phyloP scores from a whole-genome alignment of 345 rosid species.

The Limnanthes douglasii region DNA sequence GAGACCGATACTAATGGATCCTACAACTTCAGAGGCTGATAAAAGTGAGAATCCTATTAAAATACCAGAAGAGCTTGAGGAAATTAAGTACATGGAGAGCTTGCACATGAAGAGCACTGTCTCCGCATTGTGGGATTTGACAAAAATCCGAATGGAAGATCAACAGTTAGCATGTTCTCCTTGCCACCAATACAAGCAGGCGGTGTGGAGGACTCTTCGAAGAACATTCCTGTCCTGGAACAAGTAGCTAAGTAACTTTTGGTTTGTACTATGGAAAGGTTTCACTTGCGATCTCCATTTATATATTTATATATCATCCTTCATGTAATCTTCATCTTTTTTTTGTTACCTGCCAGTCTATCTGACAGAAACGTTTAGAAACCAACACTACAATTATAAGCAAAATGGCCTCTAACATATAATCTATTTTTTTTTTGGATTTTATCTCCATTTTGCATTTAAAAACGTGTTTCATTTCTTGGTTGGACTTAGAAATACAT shows the following conservation, averaged over 20 bases:
- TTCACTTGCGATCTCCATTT: too few species aligned
- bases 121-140: slow-evolving; percentile 48
- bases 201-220: slow-evolving; percentile 33
- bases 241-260: slow-evolving; percentile 57
- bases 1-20: slow-evolving; percentile 15
- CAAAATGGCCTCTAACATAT: too few species aligned
- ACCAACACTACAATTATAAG: too few species aligned
- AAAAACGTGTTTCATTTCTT: too few species aligned
- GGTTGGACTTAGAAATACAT: too few species aligned
- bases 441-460: too few species aligned
- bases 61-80: slow-evolving; percentile 32
- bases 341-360: too few species aligned
- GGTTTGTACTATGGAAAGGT: too few species aligned
- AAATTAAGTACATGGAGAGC: slow-evolving; percentile 45
- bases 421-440: too few species aligned
- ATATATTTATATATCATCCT: too few species aligned
- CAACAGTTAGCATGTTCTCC: slow-evolving; percentile 58
- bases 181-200: slow-evolving; percentile 51
- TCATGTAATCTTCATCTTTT: too few species aligned
- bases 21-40: slow-evolving; percentile 24
- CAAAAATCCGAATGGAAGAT: slow-evolving; percentile 73
- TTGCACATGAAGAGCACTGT: slow-evolving; percentile 47
- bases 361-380: too few species aligned
- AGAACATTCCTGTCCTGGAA: slow-evolving; percentile 41
- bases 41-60: slow-evolving; percentile 9